A percentile compares a stretch with the other conserved stretches of the same genome.
phyloP scores from a whole-genome alignment of 2,329 filamentous ascomycete species.

The Tolypocladium inflatum region DNA sequence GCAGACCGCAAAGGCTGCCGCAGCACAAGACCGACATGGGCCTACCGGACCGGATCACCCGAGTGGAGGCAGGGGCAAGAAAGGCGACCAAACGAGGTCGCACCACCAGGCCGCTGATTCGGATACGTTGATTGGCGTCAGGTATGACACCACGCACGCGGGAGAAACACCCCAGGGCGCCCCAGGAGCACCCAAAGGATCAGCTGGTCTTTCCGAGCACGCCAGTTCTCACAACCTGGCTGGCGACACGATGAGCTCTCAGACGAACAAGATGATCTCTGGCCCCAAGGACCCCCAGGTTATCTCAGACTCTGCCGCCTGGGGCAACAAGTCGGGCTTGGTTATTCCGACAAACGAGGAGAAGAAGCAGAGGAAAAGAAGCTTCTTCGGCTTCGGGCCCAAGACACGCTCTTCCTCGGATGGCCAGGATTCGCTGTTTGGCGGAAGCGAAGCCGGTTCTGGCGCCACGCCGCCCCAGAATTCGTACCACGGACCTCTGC shows the following conservation, averaged over 20 bases:
- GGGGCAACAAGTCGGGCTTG: slow-evolving; percentile 67
- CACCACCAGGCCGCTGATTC: slow-evolving; percentile 27
- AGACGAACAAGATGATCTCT: slow-evolving; percentile 55
- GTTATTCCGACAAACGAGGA: slow-evolving; percentile 51
- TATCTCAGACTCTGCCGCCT: slow-evolving; percentile 73
- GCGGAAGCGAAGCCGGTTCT: slow-evolving; percentile 35
- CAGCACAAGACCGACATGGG: slow-evolving; percentile 27
- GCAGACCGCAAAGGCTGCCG: slow-evolving; percentile 14
- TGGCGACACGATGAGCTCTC: slow-evolving; percentile 25
- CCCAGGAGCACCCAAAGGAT: slow-evolving; percentile 25
- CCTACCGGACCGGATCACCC: slow-evolving; percentile 18
- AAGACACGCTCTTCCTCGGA: slow-evolving; percentile 51
- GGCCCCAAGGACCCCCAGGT: slow-evolving; percentile 74
- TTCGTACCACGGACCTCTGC: slow-evolving; percentile 43
- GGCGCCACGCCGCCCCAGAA: slow-evolving; percentile 32
- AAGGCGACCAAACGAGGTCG: slow-evolving; percentile 18
- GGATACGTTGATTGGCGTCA: slow-evolving; percentile 45
- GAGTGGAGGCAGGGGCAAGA: slow-evolving; percentile 17
- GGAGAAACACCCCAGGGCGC: slow-evolving; percentile 39
- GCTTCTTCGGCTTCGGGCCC: slow-evolving; percentile 62
- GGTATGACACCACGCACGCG: slow-evolving; percentile 46
- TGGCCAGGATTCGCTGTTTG: slow-evolving; percentile 45
- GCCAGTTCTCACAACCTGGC: slow-evolving; percentile 20
- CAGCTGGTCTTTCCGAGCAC: slow-evolving; percentile 23
- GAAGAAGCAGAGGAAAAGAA: slow-evolving; percentile 71